phyloP scores from a whole-genome alignment of 805 yeast genomes.

The Starmerella bombi region DNA sequence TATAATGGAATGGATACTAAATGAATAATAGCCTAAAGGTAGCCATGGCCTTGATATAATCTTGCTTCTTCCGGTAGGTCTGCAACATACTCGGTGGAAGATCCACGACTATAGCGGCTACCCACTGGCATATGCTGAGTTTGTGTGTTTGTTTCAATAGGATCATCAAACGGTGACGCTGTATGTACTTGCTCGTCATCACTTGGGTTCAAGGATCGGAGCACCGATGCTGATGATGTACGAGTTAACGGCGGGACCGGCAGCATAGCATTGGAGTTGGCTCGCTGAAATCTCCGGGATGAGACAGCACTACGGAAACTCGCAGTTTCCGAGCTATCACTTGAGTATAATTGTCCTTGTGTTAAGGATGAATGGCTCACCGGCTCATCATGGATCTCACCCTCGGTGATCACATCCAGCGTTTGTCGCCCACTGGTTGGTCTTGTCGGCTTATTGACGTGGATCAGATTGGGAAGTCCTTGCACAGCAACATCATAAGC shows the following conservation, averaged over 20 bases:
- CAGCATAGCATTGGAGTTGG: not conserved
- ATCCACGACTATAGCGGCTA: constrained; percentile 13
- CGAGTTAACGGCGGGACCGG: not conserved
- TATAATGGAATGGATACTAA: too few relatives aligned
- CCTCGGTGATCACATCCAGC: not conserved
- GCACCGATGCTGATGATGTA: not conserved
- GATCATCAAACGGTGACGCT: constrained; percentile 5
- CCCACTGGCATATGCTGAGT: not conserved
- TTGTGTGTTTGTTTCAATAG: not conserved
- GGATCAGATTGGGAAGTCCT: constrained; percentile 61
- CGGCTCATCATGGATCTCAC: not conserved
- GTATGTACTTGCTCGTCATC: not conserved
- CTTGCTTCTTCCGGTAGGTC: constrained; percentile 21
- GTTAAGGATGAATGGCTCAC: too few relatives aligned
- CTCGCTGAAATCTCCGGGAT: not conserved
- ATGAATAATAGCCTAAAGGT: too few relatives aligned
- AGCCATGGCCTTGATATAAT: constrained; percentile 9
- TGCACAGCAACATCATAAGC: constrained; percentile 42
- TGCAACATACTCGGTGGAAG: constrained; percentile 17
- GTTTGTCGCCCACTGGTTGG: not conserved
- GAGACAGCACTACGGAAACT: not conserved
- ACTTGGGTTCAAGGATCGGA: not conserved
- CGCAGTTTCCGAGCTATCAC: too few relatives aligned
- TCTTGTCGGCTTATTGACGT: constrained; percentile 25
- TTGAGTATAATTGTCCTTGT: too few relatives aligned